phyloP scores from a whole-genome alignment of 129 eudicot species.

The Helichrysum umbraculigerum region DNA sequence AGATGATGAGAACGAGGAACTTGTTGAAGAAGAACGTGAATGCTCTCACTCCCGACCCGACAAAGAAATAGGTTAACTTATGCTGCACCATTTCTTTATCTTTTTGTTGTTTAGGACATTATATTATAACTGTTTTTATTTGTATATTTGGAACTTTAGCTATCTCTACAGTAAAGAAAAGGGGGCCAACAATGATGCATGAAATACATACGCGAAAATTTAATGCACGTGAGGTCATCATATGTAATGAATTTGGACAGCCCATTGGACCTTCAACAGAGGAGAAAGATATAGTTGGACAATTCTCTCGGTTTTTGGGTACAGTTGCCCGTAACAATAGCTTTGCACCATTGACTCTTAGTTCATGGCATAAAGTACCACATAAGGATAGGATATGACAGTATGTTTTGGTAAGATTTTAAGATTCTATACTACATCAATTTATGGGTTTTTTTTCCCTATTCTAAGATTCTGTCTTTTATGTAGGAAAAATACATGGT shows the following conservation, averaged over 20 bases:
- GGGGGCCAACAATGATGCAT: too few relatives aligned
- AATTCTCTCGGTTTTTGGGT: slow-evolving; percentile 15
- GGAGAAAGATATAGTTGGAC: slow-evolving; percentile 5
- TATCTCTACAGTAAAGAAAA: not conserved
- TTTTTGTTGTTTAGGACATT: too few relatives aligned
- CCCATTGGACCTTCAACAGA: slow-evolving; percentile 12
- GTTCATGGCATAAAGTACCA: slow-evolving; percentile 7
- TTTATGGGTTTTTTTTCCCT: too few relatives aligned
- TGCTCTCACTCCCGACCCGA: too few relatives aligned
- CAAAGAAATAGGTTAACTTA: not conserved
- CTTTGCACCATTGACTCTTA: slow-evolving; percentile 6
- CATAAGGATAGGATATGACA: slow-evolving; percentile 12
- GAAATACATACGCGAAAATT: too few relatives aligned
- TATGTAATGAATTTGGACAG: too few relatives aligned
- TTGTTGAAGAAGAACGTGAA: not conserved
- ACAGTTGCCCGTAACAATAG: slow-evolving; percentile 6
- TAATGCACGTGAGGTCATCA: too few relatives aligned
- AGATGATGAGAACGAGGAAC: not conserved
- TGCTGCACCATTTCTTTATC: not conserved
- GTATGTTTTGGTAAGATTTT: not conserved
- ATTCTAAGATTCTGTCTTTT: not conserved
- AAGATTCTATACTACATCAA: too few relatives aligned
- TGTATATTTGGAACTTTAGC: not conserved
- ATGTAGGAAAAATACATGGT: slow-evolving; percentile 7
- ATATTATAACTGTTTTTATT: not conserved